Conservation (phyloP, 768 basidiomycete genomes). For the Tylopilus felleus region DNA sequence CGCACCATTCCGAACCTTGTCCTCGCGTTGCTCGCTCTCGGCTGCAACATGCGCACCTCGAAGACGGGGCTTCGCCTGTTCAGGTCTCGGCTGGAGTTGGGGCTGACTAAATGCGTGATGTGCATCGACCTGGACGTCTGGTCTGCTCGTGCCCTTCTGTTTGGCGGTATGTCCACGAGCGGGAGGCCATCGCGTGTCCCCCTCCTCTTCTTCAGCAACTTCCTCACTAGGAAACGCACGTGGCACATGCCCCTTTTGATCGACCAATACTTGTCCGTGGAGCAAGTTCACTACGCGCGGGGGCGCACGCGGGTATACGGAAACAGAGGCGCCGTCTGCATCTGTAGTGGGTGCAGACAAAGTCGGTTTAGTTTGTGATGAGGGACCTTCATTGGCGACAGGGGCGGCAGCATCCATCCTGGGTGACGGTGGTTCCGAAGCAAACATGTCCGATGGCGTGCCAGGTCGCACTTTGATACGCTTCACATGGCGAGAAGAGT, state of each 20-base stretch:
- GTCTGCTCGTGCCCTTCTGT: neutral
- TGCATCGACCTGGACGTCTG: neutral
- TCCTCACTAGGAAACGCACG: neutral
- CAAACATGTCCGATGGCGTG: constrained; percentile 14
- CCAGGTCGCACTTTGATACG: constrained; percentile 9
- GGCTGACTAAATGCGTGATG: constrained; percentile 21
- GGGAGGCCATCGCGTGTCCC: constrained; percentile 12
- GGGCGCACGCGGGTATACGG: constrained; percentile 13
- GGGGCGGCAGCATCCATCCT: neutral
- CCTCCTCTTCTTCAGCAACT: neutral
- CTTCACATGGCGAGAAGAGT: neutral
- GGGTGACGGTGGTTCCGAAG: constrained; percentile 17
- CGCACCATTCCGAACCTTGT: neutral
- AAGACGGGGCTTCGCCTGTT: neutral
- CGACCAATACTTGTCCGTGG: constrained; percentile 18
- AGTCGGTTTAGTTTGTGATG: no score
- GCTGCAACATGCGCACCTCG: neutral
- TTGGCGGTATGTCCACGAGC: constrained; percentile 4
- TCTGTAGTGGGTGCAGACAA: neutral
- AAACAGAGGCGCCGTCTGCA: neutral
- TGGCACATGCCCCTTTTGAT: constrained; percentile 16
- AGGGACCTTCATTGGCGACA: neutral
- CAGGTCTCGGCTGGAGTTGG: neutral
- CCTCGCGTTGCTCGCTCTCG: neutral
- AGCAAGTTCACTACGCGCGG: constrained; percentile 21